A percentile compares a stretch with the other conserved stretches of the same genome.
Evolutionary conservation across 371 early-diverging fungal genomes (phyloP).

Genomic region (Saksenaea oblongispora): DNA sequence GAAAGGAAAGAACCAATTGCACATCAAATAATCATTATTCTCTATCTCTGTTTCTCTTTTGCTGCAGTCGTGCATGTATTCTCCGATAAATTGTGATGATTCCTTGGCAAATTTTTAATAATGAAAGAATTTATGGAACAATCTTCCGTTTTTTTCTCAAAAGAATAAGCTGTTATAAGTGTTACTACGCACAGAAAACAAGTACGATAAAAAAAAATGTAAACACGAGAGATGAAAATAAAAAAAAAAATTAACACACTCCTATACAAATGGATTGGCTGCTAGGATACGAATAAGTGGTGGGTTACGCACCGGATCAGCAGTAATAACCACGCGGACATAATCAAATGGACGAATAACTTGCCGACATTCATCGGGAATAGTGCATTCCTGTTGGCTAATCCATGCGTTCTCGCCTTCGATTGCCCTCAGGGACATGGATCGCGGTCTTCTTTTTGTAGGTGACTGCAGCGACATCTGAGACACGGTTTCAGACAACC

Average conservation of each 20-base stretch:
- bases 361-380: conserved; percentile 46
- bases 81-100: not conserved
- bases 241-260: not conserved
- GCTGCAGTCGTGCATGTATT: too few relatives aligned
- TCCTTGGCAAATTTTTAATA: not conserved
- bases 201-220: not conserved
- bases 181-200: not conserved
- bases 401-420: conserved; percentile 37
- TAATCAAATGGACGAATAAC: conserved; percentile 64
- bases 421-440: conserved; percentile 38
- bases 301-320: conserved; percentile 63
- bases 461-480: conserved; percentile 17
- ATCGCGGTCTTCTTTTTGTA: conserved; percentile 25
- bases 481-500: not conserved
- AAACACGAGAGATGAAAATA: not conserved
- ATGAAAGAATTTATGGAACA: not conserved
- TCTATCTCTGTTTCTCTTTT: too few relatives aligned
- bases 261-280: conserved; percentile 58
- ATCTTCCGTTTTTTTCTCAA: not conserved
- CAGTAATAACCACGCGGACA: conserved; percentile 63
- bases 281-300: conserved; percentile 70
- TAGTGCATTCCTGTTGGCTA: conserved; percentile 39
- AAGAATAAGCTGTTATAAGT: not conserved
- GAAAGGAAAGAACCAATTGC: too few relatives aligned
- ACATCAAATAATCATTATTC: too few relatives aligned